These are phyloP conservation scores for Cordyceps cicadae DNA, from an alignment of 2,329 filamentous ascomycete genomes.

Conservation along the genomic window DNA sequence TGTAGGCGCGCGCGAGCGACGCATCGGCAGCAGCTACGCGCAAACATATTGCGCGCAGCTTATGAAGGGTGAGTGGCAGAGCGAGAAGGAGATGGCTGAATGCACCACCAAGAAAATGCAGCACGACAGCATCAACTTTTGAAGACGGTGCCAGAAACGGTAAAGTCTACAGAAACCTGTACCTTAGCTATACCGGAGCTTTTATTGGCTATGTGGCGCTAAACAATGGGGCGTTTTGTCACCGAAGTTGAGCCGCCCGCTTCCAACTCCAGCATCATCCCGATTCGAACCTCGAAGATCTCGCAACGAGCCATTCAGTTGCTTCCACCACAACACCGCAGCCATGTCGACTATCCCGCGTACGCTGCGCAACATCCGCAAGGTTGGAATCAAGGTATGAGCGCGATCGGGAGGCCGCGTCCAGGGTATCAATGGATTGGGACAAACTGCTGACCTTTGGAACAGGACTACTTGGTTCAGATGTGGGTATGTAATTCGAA, in stretches of 20 bases:
- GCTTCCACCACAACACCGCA: slow-evolving; percentile 22
- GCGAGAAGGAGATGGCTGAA: not conserved
- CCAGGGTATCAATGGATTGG: not conserved
- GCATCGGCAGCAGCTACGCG: slow-evolving; percentile 27
- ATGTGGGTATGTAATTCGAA: slow-evolving; percentile 64
- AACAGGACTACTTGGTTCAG: slow-evolving; percentile 82
- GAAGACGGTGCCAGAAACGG: slow-evolving; percentile 2
- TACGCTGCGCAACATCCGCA: slow-evolving; percentile 79
- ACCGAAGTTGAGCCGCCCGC: slow-evolving; percentile 26
- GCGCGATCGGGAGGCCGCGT: not conserved
- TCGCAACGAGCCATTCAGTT: slow-evolving; percentile 18
- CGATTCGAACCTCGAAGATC: slow-evolving; percentile 8
- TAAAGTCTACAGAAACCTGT: not conserved
- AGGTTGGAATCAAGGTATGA: slow-evolving; percentile 76
- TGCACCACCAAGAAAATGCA: not conserved
- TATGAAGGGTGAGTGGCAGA: not conserved
- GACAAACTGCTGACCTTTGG: slow-evolving; percentile 9
- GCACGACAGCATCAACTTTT: not conserved
- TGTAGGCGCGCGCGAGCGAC: slow-evolving; percentile 20
- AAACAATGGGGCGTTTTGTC: not conserved
- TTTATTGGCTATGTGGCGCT: not conserved
- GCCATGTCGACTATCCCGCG: slow-evolving; percentile 86
- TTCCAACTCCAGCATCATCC: slow-evolving; percentile 16
- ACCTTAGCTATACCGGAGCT: not conserved
- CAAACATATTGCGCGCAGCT: slow-evolving; percentile 22